These are phyloP conservation scores for Candida dajiaensis DNA, from an alignment of 805 yeast species.

Conservation along the genomic window DNA sequence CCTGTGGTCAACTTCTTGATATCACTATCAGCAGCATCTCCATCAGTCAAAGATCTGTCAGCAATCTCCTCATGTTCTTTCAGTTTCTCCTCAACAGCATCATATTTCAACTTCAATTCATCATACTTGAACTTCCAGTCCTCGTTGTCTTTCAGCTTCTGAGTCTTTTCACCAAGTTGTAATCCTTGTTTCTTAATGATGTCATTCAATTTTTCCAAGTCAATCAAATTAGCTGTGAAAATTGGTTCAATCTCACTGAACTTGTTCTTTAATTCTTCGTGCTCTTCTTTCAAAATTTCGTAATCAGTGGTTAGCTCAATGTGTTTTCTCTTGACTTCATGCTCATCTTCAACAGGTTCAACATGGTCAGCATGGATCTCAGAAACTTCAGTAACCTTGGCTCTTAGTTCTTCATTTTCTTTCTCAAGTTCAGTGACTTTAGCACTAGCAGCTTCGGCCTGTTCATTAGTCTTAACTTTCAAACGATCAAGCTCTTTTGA, in stretches of 20 bases:
- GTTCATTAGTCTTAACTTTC: slow-evolving; percentile 39
- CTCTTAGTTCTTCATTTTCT: slow-evolving; percentile 25
- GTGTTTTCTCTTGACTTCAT: slow-evolving; percentile 35
- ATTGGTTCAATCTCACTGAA: slow-evolving; percentile 44
- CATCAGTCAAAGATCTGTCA: not conserved
- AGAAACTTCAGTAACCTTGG: slow-evolving; percentile 12
- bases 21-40: not conserved
- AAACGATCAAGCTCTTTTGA: slow-evolving; percentile 32
- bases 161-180: slow-evolving; percentile 35
- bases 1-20: slow-evolving; percentile 23
- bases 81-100: slow-evolving; percentile 32
- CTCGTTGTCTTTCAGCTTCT: slow-evolving; percentile 38
- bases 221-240: slow-evolving; percentile 45
- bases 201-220: slow-evolving; percentile 46
- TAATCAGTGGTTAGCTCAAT: slow-evolving; percentile 39
- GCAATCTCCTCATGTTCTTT: slow-evolving; percentile 22
- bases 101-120: slow-evolving; percentile 40
- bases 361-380: slow-evolving; percentile 21
- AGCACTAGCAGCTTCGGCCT: slow-evolving; percentile 52
- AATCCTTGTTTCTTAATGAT: slow-evolving; percentile 49
- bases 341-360: slow-evolving; percentile 11
- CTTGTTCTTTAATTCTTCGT: slow-evolving; percentile 34
- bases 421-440: slow-evolving; percentile 44
- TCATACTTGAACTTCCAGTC: slow-evolving; percentile 38
- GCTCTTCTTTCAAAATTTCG: slow-evolving; percentile 41